phyloP scores from a whole-genome alignment of 2,329 filamentous ascomycete species.

The Rhinocladiella mackenziei region DNA sequence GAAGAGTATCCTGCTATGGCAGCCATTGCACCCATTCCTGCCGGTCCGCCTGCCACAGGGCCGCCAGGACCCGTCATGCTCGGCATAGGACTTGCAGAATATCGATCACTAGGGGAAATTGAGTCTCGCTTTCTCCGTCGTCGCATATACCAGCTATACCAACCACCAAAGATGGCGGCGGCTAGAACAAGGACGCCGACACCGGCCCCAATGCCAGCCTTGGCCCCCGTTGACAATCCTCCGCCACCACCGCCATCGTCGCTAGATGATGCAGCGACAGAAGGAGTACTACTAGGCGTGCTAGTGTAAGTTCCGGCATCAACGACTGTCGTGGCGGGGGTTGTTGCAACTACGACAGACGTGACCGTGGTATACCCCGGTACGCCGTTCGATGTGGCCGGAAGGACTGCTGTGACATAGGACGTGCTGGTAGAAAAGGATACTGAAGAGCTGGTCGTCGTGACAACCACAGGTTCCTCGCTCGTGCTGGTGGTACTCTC shows the following conservation, averaged over 20 bases:
- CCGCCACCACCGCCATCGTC: slow-evolving; percentile 7
- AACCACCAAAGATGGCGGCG: slow-evolving; percentile 25
- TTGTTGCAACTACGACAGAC: slow-evolving; percentile 16
- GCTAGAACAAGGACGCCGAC: slow-evolving; percentile 23
- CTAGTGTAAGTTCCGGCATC: slow-evolving; percentile 19
- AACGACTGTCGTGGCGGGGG: slow-evolving; percentile 16
- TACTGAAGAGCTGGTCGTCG: slow-evolving; percentile 19
- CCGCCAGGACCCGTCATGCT: slow-evolving; percentile 17
- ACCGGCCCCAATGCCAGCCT: slow-evolving; percentile 28
- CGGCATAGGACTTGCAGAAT: slow-evolving; percentile 17
- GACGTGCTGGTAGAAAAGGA: slow-evolving; percentile 18
- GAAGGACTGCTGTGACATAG: slow-evolving; percentile 15
- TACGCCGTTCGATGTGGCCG: slow-evolving; percentile 18
- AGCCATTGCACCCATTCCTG: slow-evolving; percentile 18
- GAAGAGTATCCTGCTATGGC: slow-evolving; percentile 19
- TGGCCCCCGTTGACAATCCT: slow-evolving; percentile 27
- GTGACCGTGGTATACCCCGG: slow-evolving; percentile 20
- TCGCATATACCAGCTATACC: slow-evolving; percentile 27
- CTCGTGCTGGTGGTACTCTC: slow-evolving; percentile 17
- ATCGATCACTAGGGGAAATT: slow-evolving; percentile 19
- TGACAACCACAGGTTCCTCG: slow-evolving; percentile 21
- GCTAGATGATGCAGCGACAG: slow-evolving; percentile 12
- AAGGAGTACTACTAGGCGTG: slow-evolving; percentile 20
- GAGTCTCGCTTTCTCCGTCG: slow-evolving; percentile 23
- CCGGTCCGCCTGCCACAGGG: slow-evolving; percentile 7